These are phyloP conservation scores for Scytalidium sp. DNA, from an alignment of 2,329 filamentous ascomycete genomes.

Conservation along the genomic window DNA sequence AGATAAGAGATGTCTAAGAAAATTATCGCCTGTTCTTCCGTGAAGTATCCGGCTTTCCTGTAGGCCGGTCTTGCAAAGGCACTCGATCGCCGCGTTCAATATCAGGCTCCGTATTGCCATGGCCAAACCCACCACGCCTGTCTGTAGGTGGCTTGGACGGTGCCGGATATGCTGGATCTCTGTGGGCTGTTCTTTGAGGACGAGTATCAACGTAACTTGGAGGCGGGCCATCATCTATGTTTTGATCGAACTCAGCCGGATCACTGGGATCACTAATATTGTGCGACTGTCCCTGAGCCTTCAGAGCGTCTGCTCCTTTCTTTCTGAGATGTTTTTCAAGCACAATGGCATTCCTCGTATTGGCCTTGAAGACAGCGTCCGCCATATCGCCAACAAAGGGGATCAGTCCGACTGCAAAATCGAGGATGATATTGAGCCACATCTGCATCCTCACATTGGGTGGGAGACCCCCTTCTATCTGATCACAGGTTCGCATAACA, in stretches of 20 bases:
- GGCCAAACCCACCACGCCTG: conserved; percentile 26
- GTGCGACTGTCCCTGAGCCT: conserved; percentile 41
- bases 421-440: conserved; percentile 74
- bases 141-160: conserved; percentile 5
- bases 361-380: conserved; percentile 71
- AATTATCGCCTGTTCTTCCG: conserved; percentile 16
- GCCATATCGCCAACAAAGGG: conserved; percentile 74
- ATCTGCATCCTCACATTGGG: conserved; percentile 61
- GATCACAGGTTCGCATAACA: conserved; percentile 69
- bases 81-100: conserved; percentile 18
- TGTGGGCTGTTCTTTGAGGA: conserved; percentile 8
- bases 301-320: conserved; percentile 59
- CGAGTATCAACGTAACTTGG: conserved; percentile 21
- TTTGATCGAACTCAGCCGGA: conserved; percentile 47
- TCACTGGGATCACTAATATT: conserved; percentile 51
- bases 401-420: conserved; percentile 71
- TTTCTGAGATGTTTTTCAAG: conserved; percentile 63
- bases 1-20: neutral
- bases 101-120: conserved; percentile 27
- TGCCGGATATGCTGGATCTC: conserved; percentile 7
- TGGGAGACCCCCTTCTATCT: conserved; percentile 75
- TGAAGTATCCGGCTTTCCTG: conserved; percentile 10
- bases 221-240: conserved; percentile 21
- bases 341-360: conserved; percentile 71
- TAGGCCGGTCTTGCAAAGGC: neutral